Base-by-base conservation (phyloP, 164 flowering plant genomes). In the Macadamia tetraphylla region DNA sequence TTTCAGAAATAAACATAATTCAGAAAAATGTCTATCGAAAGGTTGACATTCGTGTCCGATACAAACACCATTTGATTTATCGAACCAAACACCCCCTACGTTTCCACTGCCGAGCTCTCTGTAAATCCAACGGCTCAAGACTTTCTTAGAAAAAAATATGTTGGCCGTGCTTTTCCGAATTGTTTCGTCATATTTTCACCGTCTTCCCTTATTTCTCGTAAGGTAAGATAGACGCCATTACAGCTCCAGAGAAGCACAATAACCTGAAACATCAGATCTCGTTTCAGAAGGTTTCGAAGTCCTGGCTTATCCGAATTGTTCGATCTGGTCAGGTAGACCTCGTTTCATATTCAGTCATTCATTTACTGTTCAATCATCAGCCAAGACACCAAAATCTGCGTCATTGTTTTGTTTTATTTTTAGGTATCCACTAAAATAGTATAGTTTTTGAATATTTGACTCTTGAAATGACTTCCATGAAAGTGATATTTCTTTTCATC, bases 251-350 rank as follows among this genome's bases (percentile, higher is more conserved):
- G 65, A 44, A 44, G 17, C 23, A 23, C 53, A 15, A 18, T n/a
- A 35, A 5, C 40, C 40, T 35, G 40, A 44, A 44, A 46, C 23
- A 13, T 63, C 65, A 63, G 65, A 63, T 63, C 65, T 60, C 55
- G 31, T n/a, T 6, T 18, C 23, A 63, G 1, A 46, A 18, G 44
- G 46, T 9, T 12, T 10, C 10, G 53, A 23, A 42, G 12, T 60
- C 6, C 8, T 31, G 43, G 40, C 3, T 30, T 31, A 63, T 46
- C 14, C 0, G 53, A 63, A 29, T 46, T 23, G 15, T 18, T 44
- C 7, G 65, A 23, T 63, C 32, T 11, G 32, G 44, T 46, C 52
- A 62, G 53, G 53, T 44, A 44, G 6, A 4, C 32, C 11, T 63
- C 32, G 3, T 60, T 63, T 14, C 6, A 18, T 18, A 29, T 23